Base-by-base conservation (phyloP, 306 rosid genomes). In the Prunus campanulata region DNA sequence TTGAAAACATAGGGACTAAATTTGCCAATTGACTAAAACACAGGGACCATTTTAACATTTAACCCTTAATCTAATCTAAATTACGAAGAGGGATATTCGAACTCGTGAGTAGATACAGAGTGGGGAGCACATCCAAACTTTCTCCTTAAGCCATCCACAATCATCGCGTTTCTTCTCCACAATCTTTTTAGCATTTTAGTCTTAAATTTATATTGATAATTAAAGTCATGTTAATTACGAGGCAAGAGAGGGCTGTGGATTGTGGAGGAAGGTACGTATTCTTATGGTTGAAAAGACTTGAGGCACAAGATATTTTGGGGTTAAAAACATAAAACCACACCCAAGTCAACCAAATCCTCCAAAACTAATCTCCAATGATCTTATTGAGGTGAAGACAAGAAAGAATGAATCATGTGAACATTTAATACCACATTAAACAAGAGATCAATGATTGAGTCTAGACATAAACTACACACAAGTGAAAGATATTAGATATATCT, bases 381-480 rank as follows among this genome's bases (percentile, higher is more conserved):
- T 11, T 2, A 70, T 52, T 54, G 3, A 55, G 50, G 42, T 50
- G 69, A 71, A 55, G 80, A 70, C 68, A 63, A 76, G 32, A 27
- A 78, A 47, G 35, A 72, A 74, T 22, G 77, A 50, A 65, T 71
- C 68, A 57, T 57, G 51, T 30, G 72, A 71, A 19, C 50, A 64
- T 30, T 78, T 46, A 68, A 65, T 64, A 51, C 49, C 52, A n/a
- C 27, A 15, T 57, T 57, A 72, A 78, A 49, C 44, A 50, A 64
- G 29, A 67, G 47, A 76, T 81, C 74, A 69, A 68, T 63, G 35
- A 74, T 83, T 80, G 76, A 69, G 51, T 52, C 25, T 16, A 66
- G 76, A 84, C 80, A 82, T 24, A 1, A 72, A 35, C 44, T 13
- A 57, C 44, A 70, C 74, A 70, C 65, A 75, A 71, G 74, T 54